Evolutionary conservation across 2,329 filamentous ascomycete genomes (phyloP).

Genomic region (Myriangium duriaei): DNA sequence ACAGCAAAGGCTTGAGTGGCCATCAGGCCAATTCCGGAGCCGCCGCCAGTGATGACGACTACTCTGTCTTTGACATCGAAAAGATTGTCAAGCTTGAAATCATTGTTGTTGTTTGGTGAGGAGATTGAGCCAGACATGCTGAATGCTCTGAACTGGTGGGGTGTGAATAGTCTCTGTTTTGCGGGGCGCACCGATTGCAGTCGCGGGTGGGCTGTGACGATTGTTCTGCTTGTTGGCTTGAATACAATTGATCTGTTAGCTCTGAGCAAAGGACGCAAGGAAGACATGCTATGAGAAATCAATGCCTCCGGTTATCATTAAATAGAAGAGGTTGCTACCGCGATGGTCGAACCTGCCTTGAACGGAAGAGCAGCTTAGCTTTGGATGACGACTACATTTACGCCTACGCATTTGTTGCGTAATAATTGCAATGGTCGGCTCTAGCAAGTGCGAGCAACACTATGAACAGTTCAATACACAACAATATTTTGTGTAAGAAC

Average conservation of each 20-base stretch:
- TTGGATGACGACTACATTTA: background rate
- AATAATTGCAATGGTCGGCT: slow-evolving; percentile 10
- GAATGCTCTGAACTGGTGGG: background rate
- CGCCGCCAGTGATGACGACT: slow-evolving; percentile 34
- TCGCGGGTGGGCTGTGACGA: background rate
- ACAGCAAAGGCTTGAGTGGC: slow-evolving; percentile 24
- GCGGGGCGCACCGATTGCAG: background rate
- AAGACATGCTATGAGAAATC: background rate
- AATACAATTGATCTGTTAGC: background rate
- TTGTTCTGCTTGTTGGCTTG: background rate
- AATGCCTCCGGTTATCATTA: no score
- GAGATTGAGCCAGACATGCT: slow-evolving; percentile 9
- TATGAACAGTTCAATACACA: no score
- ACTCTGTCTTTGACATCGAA: slow-evolving; percentile 29
- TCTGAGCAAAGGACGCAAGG: background rate
- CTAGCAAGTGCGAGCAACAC: no score
- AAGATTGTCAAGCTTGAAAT: slow-evolving; percentile 22
- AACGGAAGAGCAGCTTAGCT: background rate
- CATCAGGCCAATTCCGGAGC: slow-evolving; percentile 37
- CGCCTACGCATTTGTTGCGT: slow-evolving; percentile 4
- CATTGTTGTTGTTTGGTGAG: slow-evolving; percentile 22
- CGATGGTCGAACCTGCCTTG: background rate
- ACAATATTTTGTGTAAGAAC: no score
- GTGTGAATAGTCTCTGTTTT: background rate
- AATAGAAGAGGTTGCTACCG: no score